A percentile compares a stretch with the other conserved stretches of the same genome.
These are phyloP conservation scores for Paramecium sonneborni DNA, from an alignment of 73 alveolate genomes.

Conservation along the genomic window DNA sequence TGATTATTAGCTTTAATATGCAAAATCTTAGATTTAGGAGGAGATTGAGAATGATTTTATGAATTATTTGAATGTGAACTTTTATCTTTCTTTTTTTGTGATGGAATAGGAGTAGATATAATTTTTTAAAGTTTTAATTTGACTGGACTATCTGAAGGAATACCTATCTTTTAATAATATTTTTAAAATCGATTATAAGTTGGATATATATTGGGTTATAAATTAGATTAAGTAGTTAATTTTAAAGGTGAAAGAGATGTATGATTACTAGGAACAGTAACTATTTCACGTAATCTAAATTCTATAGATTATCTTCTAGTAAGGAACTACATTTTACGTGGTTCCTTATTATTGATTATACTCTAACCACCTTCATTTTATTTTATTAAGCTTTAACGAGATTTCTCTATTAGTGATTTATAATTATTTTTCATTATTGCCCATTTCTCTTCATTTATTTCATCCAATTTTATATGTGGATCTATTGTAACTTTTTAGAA, in stretches of 20 bases:
- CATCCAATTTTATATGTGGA: constrained; percentile 36
- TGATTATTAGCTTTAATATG: not conserved
- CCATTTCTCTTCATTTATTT: constrained; percentile 56
- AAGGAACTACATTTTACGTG: not conserved
- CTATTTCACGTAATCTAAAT: not conserved
- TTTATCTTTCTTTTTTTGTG: not conserved
- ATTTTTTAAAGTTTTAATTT: not conserved
- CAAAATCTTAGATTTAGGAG: not conserved
- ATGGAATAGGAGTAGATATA: not conserved
- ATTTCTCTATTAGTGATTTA: constrained; percentile 43
- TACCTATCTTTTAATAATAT: constrained; percentile 21
- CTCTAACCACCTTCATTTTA: not conserved
- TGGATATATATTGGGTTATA: not conserved
- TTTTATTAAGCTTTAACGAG: not conserved
- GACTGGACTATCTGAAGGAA: not conserved
- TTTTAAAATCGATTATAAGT: not conserved
- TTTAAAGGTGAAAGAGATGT: constrained; percentile 33
- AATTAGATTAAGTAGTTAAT: not conserved
- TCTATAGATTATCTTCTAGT: constrained; percentile 47
- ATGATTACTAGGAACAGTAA: not conserved
- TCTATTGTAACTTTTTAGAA: constrained; percentile 17
- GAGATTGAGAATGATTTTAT: not conserved
- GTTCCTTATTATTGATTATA: not conserved
- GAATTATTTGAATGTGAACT: not conserved
- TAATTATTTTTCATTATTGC: constrained; percentile 9